Percentiles rank a stretch among this genome's conserved stretches.
These are phyloP conservation scores for Mycena belliarum DNA, from an alignment of 768 basidiomycete species.

Conservation along the genomic window DNA sequence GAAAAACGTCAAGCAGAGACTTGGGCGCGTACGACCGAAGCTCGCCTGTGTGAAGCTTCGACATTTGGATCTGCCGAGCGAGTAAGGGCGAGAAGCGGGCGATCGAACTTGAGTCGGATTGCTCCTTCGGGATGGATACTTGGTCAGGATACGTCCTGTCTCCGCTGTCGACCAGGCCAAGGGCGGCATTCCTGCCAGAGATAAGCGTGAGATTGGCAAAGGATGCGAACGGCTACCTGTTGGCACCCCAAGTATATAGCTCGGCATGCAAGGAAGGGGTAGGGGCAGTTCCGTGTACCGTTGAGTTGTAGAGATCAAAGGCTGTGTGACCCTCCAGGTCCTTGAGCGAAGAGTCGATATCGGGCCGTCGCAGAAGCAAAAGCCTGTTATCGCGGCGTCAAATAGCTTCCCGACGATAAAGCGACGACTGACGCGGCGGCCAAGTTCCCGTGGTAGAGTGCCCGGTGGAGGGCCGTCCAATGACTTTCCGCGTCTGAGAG, in stretches of 20 bases:
- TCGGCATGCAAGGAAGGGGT: slow-evolving; percentile 46
- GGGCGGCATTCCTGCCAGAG: slow-evolving; percentile 69
- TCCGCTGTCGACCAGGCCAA: slow-evolving; percentile 81
- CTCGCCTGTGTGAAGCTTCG: slow-evolving; percentile 84
- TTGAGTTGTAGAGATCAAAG: slow-evolving; percentile 92
- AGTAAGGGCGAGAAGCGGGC: slow-evolving; percentile 63
- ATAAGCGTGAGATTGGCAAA: slow-evolving; percentile 11
- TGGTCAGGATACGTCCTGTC: slow-evolving; percentile 82
- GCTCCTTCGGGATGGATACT: slow-evolving; percentile 52
- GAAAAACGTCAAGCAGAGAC: slow-evolving; percentile 14
- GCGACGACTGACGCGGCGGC: slow-evolving; percentile 56
- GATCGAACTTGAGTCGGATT: slow-evolving; percentile 23
- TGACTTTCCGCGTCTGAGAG: slow-evolving; percentile 78
- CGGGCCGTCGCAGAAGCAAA: slow-evolving; percentile 71
- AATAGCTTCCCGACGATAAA: slow-evolving; percentile 6
- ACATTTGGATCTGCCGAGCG: slow-evolving; percentile 75
- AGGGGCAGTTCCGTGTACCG: slow-evolving; percentile 74
- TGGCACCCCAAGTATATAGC: slow-evolving; percentile 86
- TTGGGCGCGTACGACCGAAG: not conserved
- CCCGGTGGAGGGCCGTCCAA: slow-evolving; percentile 91
- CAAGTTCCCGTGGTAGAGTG: slow-evolving; percentile 78
- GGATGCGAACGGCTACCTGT: slow-evolving; percentile 48
- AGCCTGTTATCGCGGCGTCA: slow-evolving; percentile 47
- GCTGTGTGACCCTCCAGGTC: slow-evolving; percentile 90
- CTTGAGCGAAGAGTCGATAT: slow-evolving; percentile 71